phyloP scores from a whole-genome alignment of 495 filamentous ascomycete genomes.

The Rhypophila decipiens region DNA sequence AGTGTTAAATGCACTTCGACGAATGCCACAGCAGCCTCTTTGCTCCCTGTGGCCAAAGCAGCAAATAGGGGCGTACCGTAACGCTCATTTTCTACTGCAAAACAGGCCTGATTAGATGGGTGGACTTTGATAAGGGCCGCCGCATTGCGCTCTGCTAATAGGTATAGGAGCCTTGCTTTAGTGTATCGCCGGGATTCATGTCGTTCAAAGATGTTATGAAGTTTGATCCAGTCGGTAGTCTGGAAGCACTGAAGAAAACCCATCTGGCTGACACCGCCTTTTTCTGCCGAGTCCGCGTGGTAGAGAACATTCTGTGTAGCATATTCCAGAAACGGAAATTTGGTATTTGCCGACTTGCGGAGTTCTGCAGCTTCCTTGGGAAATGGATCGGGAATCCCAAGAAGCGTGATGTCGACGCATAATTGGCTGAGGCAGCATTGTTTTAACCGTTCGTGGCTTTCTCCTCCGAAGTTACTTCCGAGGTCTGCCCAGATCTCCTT shows the following conservation, averaged over 20 bases:
- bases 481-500: conserved; percentile 28
- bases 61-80: neutral
- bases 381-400: too few relatives aligned
- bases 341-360: too few relatives aligned
- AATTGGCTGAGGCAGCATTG: conserved; percentile 29
- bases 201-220: neutral
- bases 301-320: neutral
- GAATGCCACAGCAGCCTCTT: neutral
- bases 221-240: neutral
- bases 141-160: neutral
- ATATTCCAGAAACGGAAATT: neutral
- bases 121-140: neutral
- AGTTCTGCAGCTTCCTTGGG: too few relatives aligned
- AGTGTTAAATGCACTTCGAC: neutral
- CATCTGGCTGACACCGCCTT: neutral
- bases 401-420: conserved; percentile 6
- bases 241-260: neutral
- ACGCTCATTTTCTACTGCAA: neutral
- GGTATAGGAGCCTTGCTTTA: neutral
- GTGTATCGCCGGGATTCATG: neutral
- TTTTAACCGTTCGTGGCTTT: conserved; percentile 30
- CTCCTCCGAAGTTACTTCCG: conserved; percentile 12
- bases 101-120: neutral
- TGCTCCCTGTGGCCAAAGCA: neutral
- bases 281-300: neutral